Evolutionary conservation across 768 basidiomycete genomes (phyloP), one percentile per base, ranked within the genome.

Genomic region (Boletus sp.): DNA sequence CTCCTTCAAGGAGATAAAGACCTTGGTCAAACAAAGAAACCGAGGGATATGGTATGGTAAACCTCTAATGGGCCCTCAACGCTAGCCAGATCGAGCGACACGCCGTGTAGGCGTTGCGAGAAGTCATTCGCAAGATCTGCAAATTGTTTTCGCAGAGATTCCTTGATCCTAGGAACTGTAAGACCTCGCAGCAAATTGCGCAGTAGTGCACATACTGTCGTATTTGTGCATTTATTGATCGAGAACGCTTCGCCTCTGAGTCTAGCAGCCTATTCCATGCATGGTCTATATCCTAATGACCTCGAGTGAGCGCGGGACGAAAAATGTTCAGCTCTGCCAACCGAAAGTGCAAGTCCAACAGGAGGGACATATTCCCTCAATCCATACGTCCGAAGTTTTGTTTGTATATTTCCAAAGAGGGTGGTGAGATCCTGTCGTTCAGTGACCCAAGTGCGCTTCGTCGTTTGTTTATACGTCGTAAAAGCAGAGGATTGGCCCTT

Each of bases 381-480:
- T 10, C 87, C 85, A 75, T 98, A 98, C 24, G 95, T 98, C 71
- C 81, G 83, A 54, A 98, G 76, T 73, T 98, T 98, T 1, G 93
- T 96, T 71, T 94, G 92, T 30, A 99, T 87, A 66, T 97, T 96
- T 4, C 90, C 87, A 61, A 98, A 92, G 14, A 98, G 80, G 1
- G 90, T 91, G 9, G 86, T 83, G 10, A 97, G 76, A 56, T 95
- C 94, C 67, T 93, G 90, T 67, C 88, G 84, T 72, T 98, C 95
- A 8, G 84, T 86, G 10, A 94, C 91, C 92, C 94, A 97, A 2
- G 77, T 77, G 3, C 93, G 83, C 67, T 97, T 97, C 40, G 80
- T 87, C 2, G 89, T 89, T 62, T 87, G 85, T 69, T 97, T 97
- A 76, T 96, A 94, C 1, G 77, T 77, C 17, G 82, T 81, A 66